phyloP scores from a whole-genome alignment of 805 yeast genomes.

The Saccharomycopsis sp. region DNA sequence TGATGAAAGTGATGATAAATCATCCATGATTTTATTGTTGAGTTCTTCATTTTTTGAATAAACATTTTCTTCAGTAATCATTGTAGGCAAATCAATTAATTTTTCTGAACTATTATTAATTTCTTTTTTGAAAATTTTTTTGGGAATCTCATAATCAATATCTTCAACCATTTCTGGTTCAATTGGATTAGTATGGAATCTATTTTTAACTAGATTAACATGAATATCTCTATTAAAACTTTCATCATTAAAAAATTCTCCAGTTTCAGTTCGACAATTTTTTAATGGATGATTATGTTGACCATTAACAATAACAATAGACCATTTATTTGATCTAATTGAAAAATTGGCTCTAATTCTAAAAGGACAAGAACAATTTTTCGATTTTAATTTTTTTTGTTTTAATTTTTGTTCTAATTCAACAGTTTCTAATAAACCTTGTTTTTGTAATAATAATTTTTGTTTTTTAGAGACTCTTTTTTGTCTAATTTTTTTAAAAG shows the following conservation, averaged over 20 bases:
- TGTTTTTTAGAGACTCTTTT: slow-evolving; percentile 18
- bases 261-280: slow-evolving; percentile 2
- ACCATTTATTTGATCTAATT: slow-evolving; percentile 42
- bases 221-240: slow-evolving; percentile 15
- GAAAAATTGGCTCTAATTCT: slow-evolving; percentile 55
- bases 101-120: not conserved
- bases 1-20: slow-evolving; percentile 1
- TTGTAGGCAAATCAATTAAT: not conserved
- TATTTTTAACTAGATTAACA: slow-evolving; percentile 11
- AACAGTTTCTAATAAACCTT: slow-evolving; percentile 18
- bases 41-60: not conserved
- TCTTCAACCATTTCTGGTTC: slow-evolving; percentile 15
- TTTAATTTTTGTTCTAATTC: slow-evolving; percentile 14
- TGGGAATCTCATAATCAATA: not conserved
- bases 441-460: slow-evolving; percentile 19
- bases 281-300: slow-evolving; percentile 44
- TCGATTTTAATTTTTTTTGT: slow-evolving; percentile 18
- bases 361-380: slow-evolving; percentile 43
- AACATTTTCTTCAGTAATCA: not conserved
- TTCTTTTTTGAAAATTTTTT: too few relatives aligned
- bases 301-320: slow-evolving; percentile 49
- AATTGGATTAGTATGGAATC: slow-evolving; percentile 2
- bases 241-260: slow-evolving; percentile 12
- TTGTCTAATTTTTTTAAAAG: slow-evolving; percentile 17
- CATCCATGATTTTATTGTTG: not conserved